Evolutionary conservation across 371 early-diverging fungal species (phyloP), one percentile per base, ranked within the genome.

Genomic region (Rhizopus stolonifer): DNA sequence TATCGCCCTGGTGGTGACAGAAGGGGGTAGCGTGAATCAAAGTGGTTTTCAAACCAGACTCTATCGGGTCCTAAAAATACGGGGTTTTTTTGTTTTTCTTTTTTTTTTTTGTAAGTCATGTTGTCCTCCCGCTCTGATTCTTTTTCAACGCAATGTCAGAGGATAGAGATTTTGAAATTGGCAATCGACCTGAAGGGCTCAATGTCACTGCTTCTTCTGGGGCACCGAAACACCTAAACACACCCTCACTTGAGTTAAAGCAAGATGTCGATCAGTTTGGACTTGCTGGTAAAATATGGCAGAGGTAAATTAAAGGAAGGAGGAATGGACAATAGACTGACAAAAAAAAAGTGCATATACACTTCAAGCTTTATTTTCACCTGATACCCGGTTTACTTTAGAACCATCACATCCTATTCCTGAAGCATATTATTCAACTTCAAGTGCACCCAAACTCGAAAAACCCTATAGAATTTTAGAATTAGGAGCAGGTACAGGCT

Each of bases 401-500:
- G 62, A 59, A 17, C 75, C 75, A 2, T 24, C 22, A 9, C 40
- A 60, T 10, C 69, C 71, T n/a, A 69, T 74, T 24, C 71, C 75
- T n/a, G 38, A 24, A 11, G n/a, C 25, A 11, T 67, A 68, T 31
- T 71, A 60, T 21, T 24, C 21, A n/a, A 9, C 44, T 19, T 18
- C 17, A 15, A 17, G 46, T 2, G 19, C 22, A 25, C 47, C 42
- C 5, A 21, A 39, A 32, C 54, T 54, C 6, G 36, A 46, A 1
- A 49, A 52, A 14, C 64, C 68, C 2, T 72, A 53, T 10, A 64
- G 72, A 10, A 70, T 78, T 14, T 42, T 78, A 15, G 79, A 78
- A 45, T 56, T 78, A 2, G 79, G 79, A 5, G 80, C 84, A 15
- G 84, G 84, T 8, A 81, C 82, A 17, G 84, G 84, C 7, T 83